Base-by-base conservation (phyloP, 2,329 filamentous ascomycete genomes). In the Scopulariopsis brevicaulis region DNA sequence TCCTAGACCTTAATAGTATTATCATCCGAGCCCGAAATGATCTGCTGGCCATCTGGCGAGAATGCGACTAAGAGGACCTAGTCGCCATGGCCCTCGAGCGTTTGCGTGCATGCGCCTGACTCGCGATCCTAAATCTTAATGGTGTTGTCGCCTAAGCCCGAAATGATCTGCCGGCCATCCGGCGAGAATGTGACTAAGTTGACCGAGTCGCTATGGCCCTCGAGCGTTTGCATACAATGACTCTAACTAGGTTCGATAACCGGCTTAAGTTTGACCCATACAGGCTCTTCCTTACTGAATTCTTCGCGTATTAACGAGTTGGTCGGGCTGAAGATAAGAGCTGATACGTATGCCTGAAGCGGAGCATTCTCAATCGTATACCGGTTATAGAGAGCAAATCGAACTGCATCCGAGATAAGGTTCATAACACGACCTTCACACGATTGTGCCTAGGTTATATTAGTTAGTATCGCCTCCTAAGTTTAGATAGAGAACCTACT, bases 271-370 rank as follows among this genome's bases (percentile, higher is more conserved):
- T n/a, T 15, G 12, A 48, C 25, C 37, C 37, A 56, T 50, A 14
- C 4, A 18, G 54, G 37, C 40, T 48, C 37, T 35, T 48, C 54
- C 20, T 34, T 1, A 12, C 6, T 56, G 7, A 56, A 56, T 48
- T 32, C 24, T 34, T 32, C 4, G 37, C 25, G 54, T 51, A 50
- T 35, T 56, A 55, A 55, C 35, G 37, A 28, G 10, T 22, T 1
- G 32, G 48, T 48, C 8, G 40, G 54, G 28, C 54, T 65, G 60
- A 73, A 73, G 55, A 65, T 60, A 22, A 64, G 67, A 15, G 59
- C 68, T 15, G 62, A 69, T 20, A 56, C 61, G 59, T 73, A 73
- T 20, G 63, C 54, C 60, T 73, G 69, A 4, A 65, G 62, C 24
- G 69, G 64, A 37, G 62, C 53, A 11, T 58, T 62, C 53, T 68